phyloP scores from a whole-genome alignment of 2,329 filamentous ascomycete genomes.

The Tolypocladium ovalisporum region DNA sequence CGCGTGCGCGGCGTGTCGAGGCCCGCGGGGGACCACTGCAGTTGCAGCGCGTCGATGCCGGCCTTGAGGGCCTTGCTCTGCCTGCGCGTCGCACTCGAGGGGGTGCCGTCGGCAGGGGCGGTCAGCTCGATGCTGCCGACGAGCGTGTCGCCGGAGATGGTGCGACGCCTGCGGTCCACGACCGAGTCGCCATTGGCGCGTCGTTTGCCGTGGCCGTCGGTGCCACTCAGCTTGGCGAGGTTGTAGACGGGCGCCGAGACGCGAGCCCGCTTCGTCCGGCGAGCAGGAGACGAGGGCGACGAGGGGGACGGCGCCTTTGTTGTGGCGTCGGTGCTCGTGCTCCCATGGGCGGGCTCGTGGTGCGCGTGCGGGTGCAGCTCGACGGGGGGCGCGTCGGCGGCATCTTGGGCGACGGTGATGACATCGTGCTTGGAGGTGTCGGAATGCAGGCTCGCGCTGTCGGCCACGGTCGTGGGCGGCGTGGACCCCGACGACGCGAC shows the following conservation, averaged over 20 bases:
- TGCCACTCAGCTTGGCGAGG: slow-evolving; percentile 50
- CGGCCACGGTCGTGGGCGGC: slow-evolving; percentile 55
- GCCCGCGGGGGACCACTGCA: slow-evolving; percentile 30
- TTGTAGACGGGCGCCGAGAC: slow-evolving; percentile 55
- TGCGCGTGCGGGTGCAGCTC: slow-evolving; percentile 19
- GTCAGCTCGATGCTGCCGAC: slow-evolving; percentile 14
- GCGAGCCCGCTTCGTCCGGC: slow-evolving; percentile 44
- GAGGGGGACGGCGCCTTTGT: slow-evolving; percentile 1
- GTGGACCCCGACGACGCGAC: slow-evolving; percentile 50
- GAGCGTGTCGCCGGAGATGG: slow-evolving; percentile 30
- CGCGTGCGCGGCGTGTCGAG: slow-evolving; percentile 21
- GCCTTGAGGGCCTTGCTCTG: slow-evolving; percentile 3
- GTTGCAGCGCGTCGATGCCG: slow-evolving; percentile 33
- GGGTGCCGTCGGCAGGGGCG: slow-evolving; percentile 7
- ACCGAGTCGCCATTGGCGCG: slow-evolving; percentile 39
- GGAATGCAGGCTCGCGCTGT: slow-evolving; percentile 47
- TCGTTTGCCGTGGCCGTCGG: slow-evolving; percentile 47
- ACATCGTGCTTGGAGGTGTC: slow-evolving; percentile 27
- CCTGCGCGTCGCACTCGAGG: slow-evolving; percentile 5
- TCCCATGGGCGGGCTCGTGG: slow-evolving; percentile 6
- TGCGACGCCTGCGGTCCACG: slow-evolving; percentile 32
- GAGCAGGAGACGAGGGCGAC: slow-evolving; percentile 15
- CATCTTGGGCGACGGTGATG: slow-evolving; percentile 18
- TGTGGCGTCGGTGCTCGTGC: not conserved
- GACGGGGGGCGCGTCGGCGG: slow-evolving; percentile 9